Evolutionary conservation across 768 basidiomycete species (phyloP).

Genomic region (Collybia sordida): DNA sequence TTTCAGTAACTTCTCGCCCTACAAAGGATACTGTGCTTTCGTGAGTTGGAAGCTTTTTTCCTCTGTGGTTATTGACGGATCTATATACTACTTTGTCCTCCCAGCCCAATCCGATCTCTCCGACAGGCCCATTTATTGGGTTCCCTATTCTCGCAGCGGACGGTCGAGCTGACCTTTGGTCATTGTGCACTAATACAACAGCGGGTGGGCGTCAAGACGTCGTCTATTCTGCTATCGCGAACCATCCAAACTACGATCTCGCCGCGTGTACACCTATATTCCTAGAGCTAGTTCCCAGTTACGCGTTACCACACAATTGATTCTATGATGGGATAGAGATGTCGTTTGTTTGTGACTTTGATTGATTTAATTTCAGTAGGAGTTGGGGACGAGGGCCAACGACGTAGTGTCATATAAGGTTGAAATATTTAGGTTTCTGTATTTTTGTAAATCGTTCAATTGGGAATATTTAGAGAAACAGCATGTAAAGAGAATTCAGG

Average conservation of each 20-base stretch:
- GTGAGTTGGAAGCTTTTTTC: neutral
- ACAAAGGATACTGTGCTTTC: conserved; percentile 17
- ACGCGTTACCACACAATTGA: neutral
- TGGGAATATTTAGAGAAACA: no score
- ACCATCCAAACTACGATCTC: conserved; percentile 21
- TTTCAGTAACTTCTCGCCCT: conserved; percentile 11
- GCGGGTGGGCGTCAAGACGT: conserved; percentile 21
- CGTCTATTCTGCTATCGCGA: conserved; percentile 23
- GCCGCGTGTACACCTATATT: conserved; percentile 13
- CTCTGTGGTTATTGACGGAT: no score
- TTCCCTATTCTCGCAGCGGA: conserved; percentile 16
- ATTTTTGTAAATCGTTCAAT: no score
- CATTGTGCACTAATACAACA: conserved; percentile 22
- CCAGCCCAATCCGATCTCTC: conserved; percentile 18
- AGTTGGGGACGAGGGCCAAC: no score
- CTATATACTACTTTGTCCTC: neutral
- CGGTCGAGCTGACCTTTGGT: conserved; percentile 18
- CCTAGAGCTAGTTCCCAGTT: conserved; percentile 6
- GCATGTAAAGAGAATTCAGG: no score
- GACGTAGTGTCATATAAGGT: no score
- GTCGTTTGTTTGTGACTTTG: no score
- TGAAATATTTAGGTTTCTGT: no score
- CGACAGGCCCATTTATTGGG: conserved; percentile 17
- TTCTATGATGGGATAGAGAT: no score
- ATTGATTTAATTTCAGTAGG: no score